A percentile compares a stretch with the other conserved stretches of the same genome.
phyloP scores from a whole-genome alignment of 225 moss, liverwort and hornwort species.

The Polytrichum commune region DNA sequence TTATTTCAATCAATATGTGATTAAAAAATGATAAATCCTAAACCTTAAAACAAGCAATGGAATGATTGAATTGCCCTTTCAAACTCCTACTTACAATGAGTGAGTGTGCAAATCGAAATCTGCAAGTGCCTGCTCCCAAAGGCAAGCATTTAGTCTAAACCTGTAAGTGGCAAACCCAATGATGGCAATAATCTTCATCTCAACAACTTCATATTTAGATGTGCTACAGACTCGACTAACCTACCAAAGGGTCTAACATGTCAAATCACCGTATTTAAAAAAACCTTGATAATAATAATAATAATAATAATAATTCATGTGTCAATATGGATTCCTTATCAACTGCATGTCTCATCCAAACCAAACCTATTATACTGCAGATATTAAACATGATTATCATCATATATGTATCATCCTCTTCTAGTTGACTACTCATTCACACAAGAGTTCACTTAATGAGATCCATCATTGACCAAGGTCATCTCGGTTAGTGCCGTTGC shows the following conservation, averaged over 20 bases:
- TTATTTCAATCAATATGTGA: too few relatives aligned
- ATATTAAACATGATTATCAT: too few relatives aligned
- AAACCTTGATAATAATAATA: too few relatives aligned
- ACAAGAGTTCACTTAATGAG: conserved; percentile 56
- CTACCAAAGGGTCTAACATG: conserved; percentile 29
- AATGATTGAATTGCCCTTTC: too few relatives aligned
- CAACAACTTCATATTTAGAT: conserved; percentile 92
- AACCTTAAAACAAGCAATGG: too few relatives aligned
- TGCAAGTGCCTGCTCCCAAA: conserved; percentile 91
- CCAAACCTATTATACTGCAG: too few relatives aligned
- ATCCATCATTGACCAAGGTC: conserved; percentile 89
- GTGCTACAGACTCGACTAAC: conserved; percentile 85
- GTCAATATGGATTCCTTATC: too few relatives aligned
- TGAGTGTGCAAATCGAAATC: conserved; percentile 92
- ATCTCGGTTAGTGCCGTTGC: conserved; percentile 71
- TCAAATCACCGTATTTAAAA: background rate
- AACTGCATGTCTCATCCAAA: too few relatives aligned
- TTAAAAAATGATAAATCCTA: too few relatives aligned
- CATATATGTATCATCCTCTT: too few relatives aligned
- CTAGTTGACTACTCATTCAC: too few relatives aligned
- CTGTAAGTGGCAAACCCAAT: conserved; percentile 57
- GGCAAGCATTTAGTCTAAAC: conserved; percentile 78
- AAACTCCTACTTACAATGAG: conserved; percentile 57
- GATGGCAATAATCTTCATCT: conserved; percentile 96
- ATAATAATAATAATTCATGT: too few relatives aligned